Evolutionary conservation across 176 grass and related monocot species (phyloP).

Genomic region (Hsuehochloa calcarea): DNA sequence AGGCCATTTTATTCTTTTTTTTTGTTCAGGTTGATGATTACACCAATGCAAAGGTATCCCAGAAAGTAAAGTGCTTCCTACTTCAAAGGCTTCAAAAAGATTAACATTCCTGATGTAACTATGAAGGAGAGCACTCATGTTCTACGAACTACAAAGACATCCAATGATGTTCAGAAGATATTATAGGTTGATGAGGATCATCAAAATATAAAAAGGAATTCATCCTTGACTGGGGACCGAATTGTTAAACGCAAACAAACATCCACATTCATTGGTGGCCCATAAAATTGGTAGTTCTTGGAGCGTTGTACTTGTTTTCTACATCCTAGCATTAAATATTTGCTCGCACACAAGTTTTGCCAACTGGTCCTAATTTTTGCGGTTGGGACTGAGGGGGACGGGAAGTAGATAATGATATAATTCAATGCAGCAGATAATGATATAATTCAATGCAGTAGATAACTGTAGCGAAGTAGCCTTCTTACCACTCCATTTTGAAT

Average conservation of each 20-base stretch:
- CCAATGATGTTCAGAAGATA: constrained; percentile 39
- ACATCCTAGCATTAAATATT: constrained; percentile 15
- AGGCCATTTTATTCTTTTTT: background rate
- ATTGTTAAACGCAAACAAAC: constrained; percentile 48
- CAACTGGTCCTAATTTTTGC: constrained; percentile 46
- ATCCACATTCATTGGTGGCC: constrained; percentile 49
- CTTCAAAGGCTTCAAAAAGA: constrained; percentile 24
- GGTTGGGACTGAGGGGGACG: too few relatives aligned
- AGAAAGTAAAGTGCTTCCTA: constrained; percentile 73
- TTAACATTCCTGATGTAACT: constrained; percentile 45
- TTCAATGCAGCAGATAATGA: background rate
- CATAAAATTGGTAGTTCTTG: constrained; percentile 74
- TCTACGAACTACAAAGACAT: constrained; percentile 12
- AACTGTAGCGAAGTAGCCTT: background rate
- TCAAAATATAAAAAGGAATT: constrained; percentile 38
- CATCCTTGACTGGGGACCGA: constrained; percentile 39
- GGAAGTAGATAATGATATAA: too few relatives aligned
- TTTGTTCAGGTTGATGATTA: constrained; percentile 69
- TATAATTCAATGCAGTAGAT: too few relatives aligned
- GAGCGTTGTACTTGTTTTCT: constrained; percentile 17
- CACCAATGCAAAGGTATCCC: constrained; percentile 59
- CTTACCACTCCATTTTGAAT: constrained; percentile 82
- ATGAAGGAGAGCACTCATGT: constrained; percentile 45
- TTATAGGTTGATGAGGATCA: constrained; percentile 45
- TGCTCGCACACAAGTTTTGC: constrained; percentile 32